Base-by-base conservation (phyloP, 2,329 filamentous ascomycete genomes). In the Verticillium alfalfae region DNA sequence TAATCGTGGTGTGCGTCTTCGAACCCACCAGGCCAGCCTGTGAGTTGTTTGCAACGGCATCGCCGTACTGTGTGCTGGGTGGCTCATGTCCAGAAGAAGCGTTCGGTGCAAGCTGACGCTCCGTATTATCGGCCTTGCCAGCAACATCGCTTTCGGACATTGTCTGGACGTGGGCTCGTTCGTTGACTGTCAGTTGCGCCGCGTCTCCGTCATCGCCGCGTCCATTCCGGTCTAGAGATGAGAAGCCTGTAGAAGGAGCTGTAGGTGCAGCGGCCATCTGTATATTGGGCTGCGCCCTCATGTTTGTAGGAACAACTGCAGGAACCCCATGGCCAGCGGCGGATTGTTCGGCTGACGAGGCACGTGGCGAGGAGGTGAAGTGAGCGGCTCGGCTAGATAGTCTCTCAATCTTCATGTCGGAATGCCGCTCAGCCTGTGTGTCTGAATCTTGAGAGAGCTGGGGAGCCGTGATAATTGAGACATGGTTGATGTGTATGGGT, bases 401-500 rank as follows among this genome's bases (percentile, higher is more conserved):
- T 13, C 45, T n/a, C 13, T 52, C 45, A 22, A 52, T 18, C 18
- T 52, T 52, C 45, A 52, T 12, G n/a, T 52, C 45, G 6, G 18
- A n/a, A 22, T 22, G 45, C 39, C 8, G 59, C 54, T 52, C 13
- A 26, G 57, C 8, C 41, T 37, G 34, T 45, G 15, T 18, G 31
- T 52, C 45, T 3, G 45, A 26, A 12, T 52, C 45, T 52, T 52
- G 45, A 26, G 45, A 52, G 10, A 31, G 45, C 45, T 57, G 31
- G 16, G 34, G 34, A 10, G 34, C 12, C 5, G 56, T 63, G 55
- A 65, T 63, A 38, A 65, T 64, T 37, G 62, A 59, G 34, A 63
- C 54, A 10, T 64, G 61, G 15, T 61, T 65, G 57, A 63, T 49
- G 56, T 58, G 63, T 13, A 66, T 63, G 9, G 64, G 64, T 37